A percentile compares a stretch with the other conserved stretches of the same genome.
These are phyloP conservation scores for Warburgia ugandensis DNA, from an alignment of 164 flowering plant species.

Conservation along the genomic window DNA sequence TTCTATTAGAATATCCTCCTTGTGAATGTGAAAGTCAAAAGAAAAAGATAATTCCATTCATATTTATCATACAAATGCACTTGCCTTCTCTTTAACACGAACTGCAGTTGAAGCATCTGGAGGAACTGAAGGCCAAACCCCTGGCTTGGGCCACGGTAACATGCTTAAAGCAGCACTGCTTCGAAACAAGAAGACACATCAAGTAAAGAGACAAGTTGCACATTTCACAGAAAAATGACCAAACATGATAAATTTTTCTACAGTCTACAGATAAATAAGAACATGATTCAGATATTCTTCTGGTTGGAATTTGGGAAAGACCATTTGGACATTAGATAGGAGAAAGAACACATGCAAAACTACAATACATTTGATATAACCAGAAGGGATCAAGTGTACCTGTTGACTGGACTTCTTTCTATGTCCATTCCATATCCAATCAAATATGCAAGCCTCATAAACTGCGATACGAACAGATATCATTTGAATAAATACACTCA, in stretches of 20 bases:
- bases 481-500: background rate
- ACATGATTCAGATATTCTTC: no score
- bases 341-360: no score
- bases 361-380: no score
- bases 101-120: slow-evolving; percentile 78
- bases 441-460: slow-evolving; percentile 89
- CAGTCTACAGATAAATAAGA: no score
- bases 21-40: background rate
- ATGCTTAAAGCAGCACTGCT: slow-evolving; percentile 90
- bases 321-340: no score
- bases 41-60: background rate
- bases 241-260: no score
- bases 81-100: slow-evolving; percentile 86
- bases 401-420: slow-evolving; percentile 90
- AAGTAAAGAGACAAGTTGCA: background rate
- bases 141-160: slow-evolving; percentile 98
- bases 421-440: slow-evolving; percentile 83
- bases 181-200: slow-evolving; percentile 6
- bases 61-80: slow-evolving; percentile 15
- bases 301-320: no score
- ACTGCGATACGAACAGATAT: slow-evolving; percentile 43
- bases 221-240: slow-evolving; percentile 1
- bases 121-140: slow-evolving; percentile 87
- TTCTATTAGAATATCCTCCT: background rate
- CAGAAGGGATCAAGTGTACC: no score